These are phyloP conservation scores for Dothistroma septosporum DNA, from an alignment of 2,329 filamentous ascomycete species.

Conservation along the genomic window DNA sequence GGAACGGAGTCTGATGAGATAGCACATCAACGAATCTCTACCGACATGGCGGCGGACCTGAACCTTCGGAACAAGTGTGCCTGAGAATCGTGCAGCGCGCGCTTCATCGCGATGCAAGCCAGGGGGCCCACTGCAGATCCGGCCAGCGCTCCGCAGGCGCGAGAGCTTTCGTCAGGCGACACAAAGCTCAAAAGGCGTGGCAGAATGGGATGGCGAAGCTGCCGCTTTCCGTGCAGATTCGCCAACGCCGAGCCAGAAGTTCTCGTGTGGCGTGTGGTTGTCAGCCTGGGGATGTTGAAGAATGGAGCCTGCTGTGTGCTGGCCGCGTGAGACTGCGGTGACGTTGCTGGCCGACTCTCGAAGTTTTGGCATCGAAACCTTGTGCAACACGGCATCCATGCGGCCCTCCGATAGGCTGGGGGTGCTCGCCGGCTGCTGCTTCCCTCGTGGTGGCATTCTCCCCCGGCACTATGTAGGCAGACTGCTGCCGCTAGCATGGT, in stretches of 20 bases:
- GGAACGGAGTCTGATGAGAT: neutral
- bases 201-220: constrained; percentile 2
- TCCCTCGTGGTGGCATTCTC: neutral
- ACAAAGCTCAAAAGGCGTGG: neutral
- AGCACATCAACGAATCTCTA: neutral
- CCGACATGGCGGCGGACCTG: constrained; percentile 10
- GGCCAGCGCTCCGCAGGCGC: neutral
- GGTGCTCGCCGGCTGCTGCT: neutral
- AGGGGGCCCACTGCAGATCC: constrained; percentile 1
- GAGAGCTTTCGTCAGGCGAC: neutral
- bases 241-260: neutral
- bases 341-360: constrained; percentile 3
- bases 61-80: constrained; percentile 10
- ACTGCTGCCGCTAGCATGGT: neutral
- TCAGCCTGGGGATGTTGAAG: neutral
- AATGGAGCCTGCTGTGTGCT: no score
- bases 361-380: neutral
- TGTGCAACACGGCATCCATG: constrained; percentile 1
- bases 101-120: constrained; percentile 6
- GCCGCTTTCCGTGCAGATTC: neutral
- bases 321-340: constrained; percentile 7
- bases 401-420: neutral
- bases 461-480: neutral
- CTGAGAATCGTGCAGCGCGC: constrained; percentile 9
- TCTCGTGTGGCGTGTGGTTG: constrained; percentile 10